Evolutionary conservation across 2,329 filamentous ascomycete genomes (phyloP), one percentile per base, ranked within the genome.

Genomic region (Sphaerostilbella broomeana): DNA sequence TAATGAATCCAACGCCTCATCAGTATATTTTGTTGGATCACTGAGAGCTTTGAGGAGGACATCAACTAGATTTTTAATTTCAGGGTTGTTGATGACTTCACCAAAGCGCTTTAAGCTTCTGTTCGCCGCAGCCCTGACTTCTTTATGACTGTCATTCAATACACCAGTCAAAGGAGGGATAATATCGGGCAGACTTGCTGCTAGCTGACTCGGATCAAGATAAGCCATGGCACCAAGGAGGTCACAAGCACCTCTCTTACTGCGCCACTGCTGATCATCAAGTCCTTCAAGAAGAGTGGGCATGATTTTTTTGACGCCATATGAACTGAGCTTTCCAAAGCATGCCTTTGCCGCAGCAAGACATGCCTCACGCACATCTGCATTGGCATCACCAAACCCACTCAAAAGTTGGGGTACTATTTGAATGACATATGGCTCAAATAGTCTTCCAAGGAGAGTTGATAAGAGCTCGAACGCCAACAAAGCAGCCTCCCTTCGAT

Each of bases 151-250:
- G 67, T 98, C 92, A 51, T 95, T 98, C 43, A 98, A 69, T 4
- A 97, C 92, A 31, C 84, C 81, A 1, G 94, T 97, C 42, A 98
- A 72, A 12, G 94, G 90, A 18, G 94, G 92, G 50, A 98, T 98
- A 51, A 98, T 98, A 41, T 94, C 89, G 2, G 92, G 92, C 53
- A 98, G 68, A 59, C 89, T 97, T 51, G 84, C 75, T 1, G 92
- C 88, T 13, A 98, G 75, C 60, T 98, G 92, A 49, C 95, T 85
- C 6, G 94, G 90, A 59, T 97, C 92, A 21, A 98, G 77, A 59
- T 98, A 98, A 5, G 92, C 94, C 92, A 98, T 98, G 47, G 92
- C 92, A 59, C 92, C 92, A 11, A 98, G 75, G 18, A 95, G 81
- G 58, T 98, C 92, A 57, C 92, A 98, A 38, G 92, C 92, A 51